Base-by-base conservation (phyloP, 225 moss, liverwort and hornwort species). In the Asterella californica region DNA sequence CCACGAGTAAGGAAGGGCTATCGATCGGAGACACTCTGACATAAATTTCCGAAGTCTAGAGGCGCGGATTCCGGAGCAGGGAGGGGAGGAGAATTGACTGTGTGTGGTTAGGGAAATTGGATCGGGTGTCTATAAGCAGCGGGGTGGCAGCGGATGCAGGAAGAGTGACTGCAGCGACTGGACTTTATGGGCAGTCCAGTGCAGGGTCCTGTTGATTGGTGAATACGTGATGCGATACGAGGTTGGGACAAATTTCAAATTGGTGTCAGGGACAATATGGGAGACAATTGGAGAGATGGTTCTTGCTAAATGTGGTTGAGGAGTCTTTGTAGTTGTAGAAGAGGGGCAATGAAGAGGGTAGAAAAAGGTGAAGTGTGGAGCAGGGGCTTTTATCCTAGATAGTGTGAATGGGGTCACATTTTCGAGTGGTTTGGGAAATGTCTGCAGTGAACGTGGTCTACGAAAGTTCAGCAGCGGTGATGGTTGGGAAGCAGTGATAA, bases 21-120 rank as follows among this genome's bases (percentile, higher is more conserved):
- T 69, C 80, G 83, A 81, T 81, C 80, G 65, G 38, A 33, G 59
- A 67, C 78, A 73, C 67, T 66, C 80, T 77, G 49, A n/a, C 66
- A 70, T 36, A 54, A 74, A 86, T 77, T 83, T 60, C 50, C 69
- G 33, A 27, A 75, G 78, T 66, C 66, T 68, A 68, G 36, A 63
- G 63, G 21, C 14, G n/a, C 0, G 64, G 55, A 80, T 80, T 77
- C 25, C 61, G 27, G 32, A 77, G 79, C 22, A 48, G 60, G 65
- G 67, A 24, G 24, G 52, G 53, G 42, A 80, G 77, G 79, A 48
- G 73, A 83, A 78, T 83, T 76, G 75, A 24, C 15, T 36, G 50
- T 49, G 50, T 49, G 47, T 72, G 81, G 60, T 79, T 86, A 79
- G 83, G 83, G 72, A 76, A 80, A 85, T 86, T 81, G 80, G 81